Evolutionary conservation across 164 flowering plant genomes (phyloP).

Genomic region (Aristolochia californica): DNA sequence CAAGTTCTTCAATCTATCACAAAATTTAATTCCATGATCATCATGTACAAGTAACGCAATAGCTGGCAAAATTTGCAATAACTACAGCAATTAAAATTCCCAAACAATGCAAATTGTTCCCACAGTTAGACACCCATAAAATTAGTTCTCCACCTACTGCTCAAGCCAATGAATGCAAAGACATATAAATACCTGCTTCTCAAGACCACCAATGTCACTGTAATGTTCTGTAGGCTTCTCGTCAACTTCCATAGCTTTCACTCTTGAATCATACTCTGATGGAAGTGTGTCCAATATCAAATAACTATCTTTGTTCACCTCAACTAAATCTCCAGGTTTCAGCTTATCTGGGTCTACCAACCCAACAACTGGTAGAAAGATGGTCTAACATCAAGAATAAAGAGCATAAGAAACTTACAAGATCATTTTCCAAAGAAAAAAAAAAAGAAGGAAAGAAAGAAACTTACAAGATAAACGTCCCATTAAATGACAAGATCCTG

Average conservation of each 20-base stretch:
- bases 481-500: background rate
- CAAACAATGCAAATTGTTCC: too few relatives aligned
- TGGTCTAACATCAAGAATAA: slow-evolving; percentile 49
- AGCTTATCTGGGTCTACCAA: slow-evolving; percentile 88
- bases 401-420: background rate
- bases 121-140: too few relatives aligned
- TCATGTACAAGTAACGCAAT: too few relatives aligned
- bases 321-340: slow-evolving; percentile 95
- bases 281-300: slow-evolving; percentile 90
- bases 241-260: slow-evolving; percentile 99
- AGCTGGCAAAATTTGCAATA: too few relatives aligned
- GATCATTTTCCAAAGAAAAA: background rate
- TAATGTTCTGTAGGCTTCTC: slow-evolving; percentile 99
- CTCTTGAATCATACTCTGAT: slow-evolving; percentile 93
- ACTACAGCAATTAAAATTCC: too few relatives aligned
- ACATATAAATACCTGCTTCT: slow-evolving; percentile 55
- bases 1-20: slow-evolving; percentile 82
- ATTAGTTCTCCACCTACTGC: too few relatives aligned
- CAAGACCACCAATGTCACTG: slow-evolving; percentile 92
- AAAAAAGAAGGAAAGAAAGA: slow-evolving; percentile 6
- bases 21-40: background rate
- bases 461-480: background rate
- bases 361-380: slow-evolving; percentile 91
- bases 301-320: slow-evolving; percentile 95
- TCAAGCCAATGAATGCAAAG: background rate